Base-by-base conservation (phyloP, 495 filamentous ascomycete species). In the Penicillium subrubescens region DNA sequence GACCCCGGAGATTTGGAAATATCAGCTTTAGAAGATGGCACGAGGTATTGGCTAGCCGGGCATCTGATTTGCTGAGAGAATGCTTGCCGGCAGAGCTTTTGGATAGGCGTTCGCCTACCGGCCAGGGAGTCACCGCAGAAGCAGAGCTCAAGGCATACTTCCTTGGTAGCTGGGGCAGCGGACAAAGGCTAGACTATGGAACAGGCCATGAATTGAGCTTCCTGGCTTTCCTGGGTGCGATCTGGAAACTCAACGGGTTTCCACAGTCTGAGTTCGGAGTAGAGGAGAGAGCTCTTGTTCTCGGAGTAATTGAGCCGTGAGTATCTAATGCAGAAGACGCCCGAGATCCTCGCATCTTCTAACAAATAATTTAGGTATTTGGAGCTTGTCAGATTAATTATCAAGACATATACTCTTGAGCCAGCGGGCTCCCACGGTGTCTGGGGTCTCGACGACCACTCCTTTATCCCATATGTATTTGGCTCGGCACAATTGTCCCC, bases 401-500 rank as follows among this genome's bases (percentile, higher is more conserved):
- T 98, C 72, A 88, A 85, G 55, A 91, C 90, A 25, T 99, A 98
- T 78, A 97, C 95, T 55, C 88, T 99, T 51, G 95, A 99, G 70
- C 95, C 95, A 7, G 95, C 95, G 0, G 94, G 93, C 19, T 96
- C 92, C 44, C 94, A 97, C 73, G 94, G 94, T 19, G 95, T 99
- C 33, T 99, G 95, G 95, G 95, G 95, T 5, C 83, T 99, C 21
- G 95, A 99, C 71, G 95, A 99, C 75, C 97, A 98, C 83, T 94
- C 96, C 66, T 99, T 98, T 80, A 81, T 97, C 14, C 96, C 96
- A 0, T 99, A 98, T 73, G 87, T 98, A 4, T 93, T 98, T 69
- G 96, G 95, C 31, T 90, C 94, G 41, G 88, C 90, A 31, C 95
- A 99, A 77, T 80, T 92, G 25, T 90, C 87, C 10, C 90, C 91